Conservation (phyloP, 1,284 basidiomycete genomes). For the Trametes polyzona region DNA sequence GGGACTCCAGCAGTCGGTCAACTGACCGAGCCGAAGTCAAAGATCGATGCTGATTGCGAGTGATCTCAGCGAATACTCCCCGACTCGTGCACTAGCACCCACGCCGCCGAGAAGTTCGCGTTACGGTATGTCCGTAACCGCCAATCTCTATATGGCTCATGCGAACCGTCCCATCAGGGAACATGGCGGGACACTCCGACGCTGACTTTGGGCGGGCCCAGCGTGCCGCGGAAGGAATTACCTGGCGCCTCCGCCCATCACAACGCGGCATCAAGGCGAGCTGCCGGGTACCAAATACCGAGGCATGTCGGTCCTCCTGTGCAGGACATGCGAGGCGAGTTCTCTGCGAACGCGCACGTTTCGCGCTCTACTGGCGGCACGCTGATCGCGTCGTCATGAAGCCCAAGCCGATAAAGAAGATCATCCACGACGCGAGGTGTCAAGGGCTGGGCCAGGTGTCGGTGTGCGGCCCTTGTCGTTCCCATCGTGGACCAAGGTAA, state of each 20-base stretch:
- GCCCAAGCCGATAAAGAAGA: constrained; percentile 2
- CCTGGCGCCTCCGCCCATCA: constrained; percentile 12
- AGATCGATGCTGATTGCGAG: constrained; percentile 13
- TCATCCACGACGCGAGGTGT: not conserved
- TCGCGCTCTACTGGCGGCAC: not conserved
- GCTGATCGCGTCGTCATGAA: constrained; percentile 7
- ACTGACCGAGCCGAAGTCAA: not conserved
- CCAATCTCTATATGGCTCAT: not conserved
- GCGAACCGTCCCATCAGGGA: not conserved
- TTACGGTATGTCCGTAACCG: constrained; percentile 1
- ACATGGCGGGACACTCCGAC: not conserved
- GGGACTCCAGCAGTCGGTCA: not conserved
- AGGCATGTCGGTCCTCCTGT: constrained; percentile 7
- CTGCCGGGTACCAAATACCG: constrained; percentile 8
- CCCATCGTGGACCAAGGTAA: constrained; percentile 1
- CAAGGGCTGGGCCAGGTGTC: not conserved
- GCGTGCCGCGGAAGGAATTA: not conserved
- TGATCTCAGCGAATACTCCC: constrained; percentile 8
- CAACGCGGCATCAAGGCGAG: constrained; percentile 16
- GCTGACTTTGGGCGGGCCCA: constrained; percentile 1
- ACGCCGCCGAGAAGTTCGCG: not conserved
- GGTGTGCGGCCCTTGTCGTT: constrained; percentile 1
- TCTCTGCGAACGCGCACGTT: not conserved
- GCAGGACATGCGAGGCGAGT: constrained; percentile 1
- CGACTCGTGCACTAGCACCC: not conserved